These are phyloP conservation scores for Schizophyllum amplum DNA, from an alignment of 1,284 basidiomycete species.

Conservation along the genomic window DNA sequence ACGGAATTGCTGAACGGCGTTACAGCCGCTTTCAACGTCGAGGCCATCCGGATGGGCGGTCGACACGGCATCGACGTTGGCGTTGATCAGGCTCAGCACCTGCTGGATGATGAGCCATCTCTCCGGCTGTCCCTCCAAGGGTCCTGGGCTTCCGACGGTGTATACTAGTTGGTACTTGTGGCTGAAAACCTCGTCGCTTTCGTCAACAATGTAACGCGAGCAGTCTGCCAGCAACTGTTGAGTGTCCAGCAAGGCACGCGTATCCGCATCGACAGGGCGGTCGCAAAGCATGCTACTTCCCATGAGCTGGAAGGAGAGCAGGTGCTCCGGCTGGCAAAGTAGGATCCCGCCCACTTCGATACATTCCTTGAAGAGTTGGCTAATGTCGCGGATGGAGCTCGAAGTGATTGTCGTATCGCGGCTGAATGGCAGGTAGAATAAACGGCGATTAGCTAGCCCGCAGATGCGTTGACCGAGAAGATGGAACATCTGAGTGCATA, in stretches of 20 bases:
- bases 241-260: conserved; percentile 12
- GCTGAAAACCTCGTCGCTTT: conserved; percentile 45
- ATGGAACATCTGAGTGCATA: conserved; percentile 38
- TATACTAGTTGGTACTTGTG: conserved; percentile 43
- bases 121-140: conserved; percentile 34
- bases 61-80: background rate
- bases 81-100: background rate
- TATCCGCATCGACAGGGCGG: conserved; percentile 2
- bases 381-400: conserved; percentile 16
- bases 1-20: conserved; percentile 31
- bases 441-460: conserved; percentile 35
- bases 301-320: conserved; percentile 42
- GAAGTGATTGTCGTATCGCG: conserved; percentile 24
- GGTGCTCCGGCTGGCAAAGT: conserved; percentile 43
- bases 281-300: conserved; percentile 24
- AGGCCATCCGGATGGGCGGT: background rate
- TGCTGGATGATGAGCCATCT: conserved; percentile 28
- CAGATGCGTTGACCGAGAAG: conserved; percentile 34
- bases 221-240: conserved; percentile 28
- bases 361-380: conserved; percentile 29
- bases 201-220: conserved; percentile 40
- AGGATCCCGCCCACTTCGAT: conserved; percentile 31
- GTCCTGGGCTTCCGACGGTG: conserved; percentile 31
- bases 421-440: conserved; percentile 43
- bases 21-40: background rate